Conservation (phyloP, 2,329 filamentous ascomycete species). For the Lasiodiplodia theobromae region DNA sequence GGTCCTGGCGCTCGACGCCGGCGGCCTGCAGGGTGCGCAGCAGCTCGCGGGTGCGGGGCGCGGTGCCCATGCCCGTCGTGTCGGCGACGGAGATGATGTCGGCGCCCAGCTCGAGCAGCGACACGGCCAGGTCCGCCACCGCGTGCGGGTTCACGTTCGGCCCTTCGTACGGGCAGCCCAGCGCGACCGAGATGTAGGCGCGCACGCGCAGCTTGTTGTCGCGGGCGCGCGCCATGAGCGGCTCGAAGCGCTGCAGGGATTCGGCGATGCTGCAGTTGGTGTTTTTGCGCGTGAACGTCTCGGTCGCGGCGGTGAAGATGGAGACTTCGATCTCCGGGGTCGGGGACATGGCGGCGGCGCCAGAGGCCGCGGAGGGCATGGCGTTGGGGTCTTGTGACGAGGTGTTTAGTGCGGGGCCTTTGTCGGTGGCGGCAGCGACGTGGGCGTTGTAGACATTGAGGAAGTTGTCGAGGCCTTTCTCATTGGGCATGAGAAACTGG, state of each 20-base stretch:
- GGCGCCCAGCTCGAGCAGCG: slow-evolving; percentile 81
- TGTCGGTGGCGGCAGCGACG: slow-evolving; percentile 51
- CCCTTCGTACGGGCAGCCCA: slow-evolving; percentile 80
- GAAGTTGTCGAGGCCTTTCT: slow-evolving; percentile 73
- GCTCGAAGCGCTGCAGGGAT: slow-evolving; percentile 72
- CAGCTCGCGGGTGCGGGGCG: slow-evolving; percentile 70
- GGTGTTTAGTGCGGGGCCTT: slow-evolving; percentile 51
- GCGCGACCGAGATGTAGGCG: slow-evolving; percentile 75
- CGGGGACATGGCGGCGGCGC: slow-evolving; percentile 40
- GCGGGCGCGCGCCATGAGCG: slow-evolving; percentile 74
- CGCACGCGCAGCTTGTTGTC: slow-evolving; percentile 71
- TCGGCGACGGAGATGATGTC: slow-evolving; percentile 91
- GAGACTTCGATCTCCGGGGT: slow-evolving; percentile 73
- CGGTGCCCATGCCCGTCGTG: slow-evolving; percentile 89
- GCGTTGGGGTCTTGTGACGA: slow-evolving; percentile 52
- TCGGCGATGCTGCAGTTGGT: slow-evolving; percentile 81
- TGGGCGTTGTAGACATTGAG: slow-evolving; percentile 57
- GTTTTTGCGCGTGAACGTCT: slow-evolving; percentile 81
- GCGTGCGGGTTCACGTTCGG: slow-evolving; percentile 59
- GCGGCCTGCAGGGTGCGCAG: slow-evolving; percentile 70
- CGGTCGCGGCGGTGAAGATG: slow-evolving; percentile 83
- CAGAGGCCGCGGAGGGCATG: slow-evolving; percentile 47
- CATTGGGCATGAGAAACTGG: slow-evolving; percentile 82
- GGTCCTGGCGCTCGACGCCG: slow-evolving; percentile 71
- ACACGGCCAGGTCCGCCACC: slow-evolving; percentile 68